Evolutionary conservation across 225 moss, liverwort and hornwort species (phyloP), one percentile per base, ranked within the genome.

Genomic region (Rhytidiadelphus loreus): DNA sequence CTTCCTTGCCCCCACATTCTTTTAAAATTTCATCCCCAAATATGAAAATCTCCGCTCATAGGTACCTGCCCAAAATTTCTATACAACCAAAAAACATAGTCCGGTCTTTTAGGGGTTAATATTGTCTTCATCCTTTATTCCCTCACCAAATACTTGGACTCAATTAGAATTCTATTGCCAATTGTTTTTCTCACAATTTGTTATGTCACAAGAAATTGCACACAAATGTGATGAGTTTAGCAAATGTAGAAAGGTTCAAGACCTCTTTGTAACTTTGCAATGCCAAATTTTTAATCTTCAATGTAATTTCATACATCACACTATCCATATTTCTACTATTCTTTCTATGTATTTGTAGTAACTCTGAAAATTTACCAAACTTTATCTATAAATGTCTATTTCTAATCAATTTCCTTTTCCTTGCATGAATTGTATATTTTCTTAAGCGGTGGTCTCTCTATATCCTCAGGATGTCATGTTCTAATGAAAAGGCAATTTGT

Each of bases 391-490:
- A 16, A 72, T 6, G 3, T 44, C 46, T 72, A 29, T 46, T 44
- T 29, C 6, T 17, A 30, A 73, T 18, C 29, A 46, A 74, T 30
- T 46, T 1, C 7, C 4, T 48, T 48, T 20, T 30, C 7, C 4
- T 32, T 32, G 11, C 12, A 50, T 74, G 2, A 11, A 48, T 32
- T 74, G 50, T 50, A 4, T 50, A 48, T 48, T 48, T 65, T 7
- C 7, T 12, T 24, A 8, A 30, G 1, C 2, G 1, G 1, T 46
- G 19, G 19, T 30, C 30, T 18, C 0, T 29, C 0, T 18, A 46
- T 18, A 48, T 30, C 18, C 7, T 16, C 6, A 10, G 1, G 11
- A 29, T 44, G 29, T 44, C 17, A 72, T 17, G 4, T 43, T 72
- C 29, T 10, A 29, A 29, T 17, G 3, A 46, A 73, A 46, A n/a